Evolutionary conservation across 2,329 filamentous ascomycete genomes (phyloP), one percentile per base, ranked within the genome.

Genomic region (Fusarium bactridioides): DNA sequence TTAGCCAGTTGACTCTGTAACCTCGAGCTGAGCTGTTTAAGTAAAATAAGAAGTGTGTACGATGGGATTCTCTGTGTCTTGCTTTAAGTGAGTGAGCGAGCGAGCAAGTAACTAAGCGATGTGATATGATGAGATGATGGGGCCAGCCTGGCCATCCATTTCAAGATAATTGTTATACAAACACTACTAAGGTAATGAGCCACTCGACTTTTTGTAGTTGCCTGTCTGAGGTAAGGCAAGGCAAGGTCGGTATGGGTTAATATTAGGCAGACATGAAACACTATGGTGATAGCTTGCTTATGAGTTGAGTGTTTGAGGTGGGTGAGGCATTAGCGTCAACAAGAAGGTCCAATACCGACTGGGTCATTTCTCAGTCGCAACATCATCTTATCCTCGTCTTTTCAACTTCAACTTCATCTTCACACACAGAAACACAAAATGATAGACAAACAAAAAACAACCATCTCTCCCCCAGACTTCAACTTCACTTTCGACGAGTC

Each of bases 401-500:
- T 43, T 35, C 15, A 33, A 45, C 48, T 38, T 58, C 18, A 27
- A 35, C n/a, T 35, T 51, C 25, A 37, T 4, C n/a, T 37, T n/a
- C 23, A 23, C 31, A 29, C 40, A 40, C 15, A n/a, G 6, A 9
- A 40, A 12, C 35, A 58, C 33, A 58, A 44, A 53, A 77, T 74
- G 73, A 37, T 57, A 13, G 51, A 67, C 47, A 27, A 64, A 47
- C 29, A 56, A 16, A n/a, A 44, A 31, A 12, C 23, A 45, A 16
- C 50, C 21, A 37, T 44, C 19, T 19, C 29, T 25, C 54, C 44
- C 3, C 53, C 64, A 23, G 51, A 70, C 18, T 68, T 76, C 10
- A 63, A 62, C 12, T 72, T 79, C 47, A 71, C 77, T 12, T 78
- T 77, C 33, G 74, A 76, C 31, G 67, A 68, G 7, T 71, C 70